A percentile compares a stretch with the other conserved stretches of the same genome.
phyloP scores from a whole-genome alignment of 768 basidiomycete genomes.

The Pulveroboletus sp. region DNA sequence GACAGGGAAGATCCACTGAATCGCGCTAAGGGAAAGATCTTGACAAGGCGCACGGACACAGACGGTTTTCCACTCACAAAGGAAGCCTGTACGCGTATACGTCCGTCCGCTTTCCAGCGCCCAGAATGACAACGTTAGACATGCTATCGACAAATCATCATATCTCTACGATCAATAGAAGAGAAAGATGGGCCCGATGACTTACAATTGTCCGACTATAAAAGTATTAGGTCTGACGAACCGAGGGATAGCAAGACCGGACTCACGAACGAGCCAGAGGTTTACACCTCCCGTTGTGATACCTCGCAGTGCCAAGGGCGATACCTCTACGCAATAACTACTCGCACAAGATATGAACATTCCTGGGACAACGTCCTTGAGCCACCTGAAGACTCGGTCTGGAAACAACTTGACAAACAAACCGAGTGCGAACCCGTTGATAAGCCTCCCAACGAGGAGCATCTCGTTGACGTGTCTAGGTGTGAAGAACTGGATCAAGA shows the following conservation, averaged over 20 bases:
- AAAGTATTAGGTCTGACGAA: background rate
- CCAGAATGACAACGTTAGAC: conserved; percentile 23
- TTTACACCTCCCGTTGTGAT: conserved; percentile 25
- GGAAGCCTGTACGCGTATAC: conserved; percentile 26
- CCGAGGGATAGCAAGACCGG: background rate
- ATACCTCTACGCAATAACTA: conserved; percentile 27
- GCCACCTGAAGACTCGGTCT: background rate
- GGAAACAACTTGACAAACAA: background rate
- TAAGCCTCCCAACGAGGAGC: conserved; percentile 24
- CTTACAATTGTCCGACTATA: conserved; percentile 25
- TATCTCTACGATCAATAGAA: background rate
- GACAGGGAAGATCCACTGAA: conserved; percentile 34
- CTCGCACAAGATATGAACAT: conserved; percentile 25
- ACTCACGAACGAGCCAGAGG: conserved; percentile 25
- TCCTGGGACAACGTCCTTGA: conserved; percentile 3
- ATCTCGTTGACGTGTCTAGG: conserved; percentile 22
- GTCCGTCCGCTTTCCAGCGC: conserved; percentile 20
- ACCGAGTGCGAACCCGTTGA: conserved; percentile 28
- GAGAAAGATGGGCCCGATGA: too few relatives aligned
- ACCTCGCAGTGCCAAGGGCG: conserved; percentile 27
- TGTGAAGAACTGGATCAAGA: conserved; percentile 24
- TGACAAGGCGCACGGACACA: background rate
- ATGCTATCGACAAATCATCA: conserved; percentile 7
- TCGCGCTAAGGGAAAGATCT: conserved; percentile 11
- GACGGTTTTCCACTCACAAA: conserved; percentile 14